Evolutionary conservation across 2,329 filamentous ascomycete species (phyloP), one percentile per base, ranked within the genome.

Genomic region (Aspergillus proliferans): DNA sequence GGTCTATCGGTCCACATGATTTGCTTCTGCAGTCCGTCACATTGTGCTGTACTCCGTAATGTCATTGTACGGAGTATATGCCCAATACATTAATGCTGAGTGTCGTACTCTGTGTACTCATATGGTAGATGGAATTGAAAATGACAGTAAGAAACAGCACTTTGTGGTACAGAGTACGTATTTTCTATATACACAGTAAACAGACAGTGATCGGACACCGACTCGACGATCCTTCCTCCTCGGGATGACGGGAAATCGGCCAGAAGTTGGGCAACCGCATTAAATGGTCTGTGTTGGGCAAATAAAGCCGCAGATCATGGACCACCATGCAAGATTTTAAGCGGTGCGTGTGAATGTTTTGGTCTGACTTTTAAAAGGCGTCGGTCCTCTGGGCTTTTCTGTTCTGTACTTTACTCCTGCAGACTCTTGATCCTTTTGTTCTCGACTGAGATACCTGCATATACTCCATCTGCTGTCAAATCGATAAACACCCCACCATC

Each of bases 401-500:
- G n/a, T 40, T 40, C 15, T 40, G 38, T 21, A 5, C 10, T 40
- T 40, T 6, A 19, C 38, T 40, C 10, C 38, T 19, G 15, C 15
- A 21, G 15, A 10, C 15, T 8, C 18, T 24, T 22, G 22, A 19
- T 26, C 10, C 12, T 10, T 34, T 22, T 22, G 22, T 22, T 22
- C 22, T 22, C 39, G 15, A 46, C 43, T 39, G 12, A 12, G 15
- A 19, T 14, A 40, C 10, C 38, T 40, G 38, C 18, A 40, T 40
- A 40, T 30, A 21, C 19, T 40, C 15, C 8, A 22, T 40, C 26
- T 10, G 10, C 26, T 12, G 26, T 30, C 6, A 14, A 14, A 22
- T 36, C 14, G 14, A 19, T 22, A 5, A 15, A 24, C 14, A 8
- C 41, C 33, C 43, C 26, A 36, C 41, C 55, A 64, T 43, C 49